phyloP scores from a whole-genome alignment of 305 asterid species.

The Salvia sclarea region DNA sequence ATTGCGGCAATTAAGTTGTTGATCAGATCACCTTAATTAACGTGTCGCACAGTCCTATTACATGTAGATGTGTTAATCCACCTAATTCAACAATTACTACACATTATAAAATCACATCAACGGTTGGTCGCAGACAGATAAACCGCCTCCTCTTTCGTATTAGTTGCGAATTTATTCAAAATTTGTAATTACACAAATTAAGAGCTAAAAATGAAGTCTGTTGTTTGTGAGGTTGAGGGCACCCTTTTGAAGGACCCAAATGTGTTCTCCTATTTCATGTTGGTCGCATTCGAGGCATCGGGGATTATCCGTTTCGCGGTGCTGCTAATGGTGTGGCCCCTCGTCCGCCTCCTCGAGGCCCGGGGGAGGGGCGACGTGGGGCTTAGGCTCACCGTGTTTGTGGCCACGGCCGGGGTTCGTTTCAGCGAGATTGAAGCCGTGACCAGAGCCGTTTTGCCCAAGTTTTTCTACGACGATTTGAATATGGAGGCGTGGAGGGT shows the following conservation, averaged over 20 bases:
- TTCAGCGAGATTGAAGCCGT: slow-evolving; percentile 66
- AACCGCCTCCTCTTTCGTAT: slow-evolving; percentile 40
- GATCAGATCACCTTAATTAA: slow-evolving; percentile 39
- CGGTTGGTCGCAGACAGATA: slow-evolving; percentile 50
- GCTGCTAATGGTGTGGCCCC: slow-evolving; percentile 60
- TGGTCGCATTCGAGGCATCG: slow-evolving; percentile 85
- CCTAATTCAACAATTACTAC: slow-evolving; percentile 30
- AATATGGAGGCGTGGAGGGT: slow-evolving; percentile 66
- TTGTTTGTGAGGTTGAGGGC: slow-evolving; percentile 72
- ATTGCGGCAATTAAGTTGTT: slow-evolving; percentile 40
- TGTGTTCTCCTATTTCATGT: slow-evolving; percentile 76
- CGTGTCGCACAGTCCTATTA: slow-evolving; percentile 46
- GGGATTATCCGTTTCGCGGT: slow-evolving; percentile 64
- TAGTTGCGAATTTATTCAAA: no score
- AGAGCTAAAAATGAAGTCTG: slow-evolving; percentile 39
- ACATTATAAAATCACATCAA: slow-evolving; percentile 32
- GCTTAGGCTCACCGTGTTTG: slow-evolving; percentile 60
- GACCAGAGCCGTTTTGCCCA: slow-evolving; percentile 78
- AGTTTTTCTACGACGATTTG: slow-evolving; percentile 66
- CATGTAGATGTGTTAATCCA: slow-evolving; percentile 41
- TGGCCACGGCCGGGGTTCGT: slow-evolving; percentile 62
- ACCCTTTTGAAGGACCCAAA: slow-evolving; percentile 59
- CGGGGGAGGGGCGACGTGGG: slow-evolving; percentile 51
- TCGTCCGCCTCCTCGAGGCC: slow-evolving; percentile 51
- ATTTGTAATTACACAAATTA: background rate